phyloP scores from a whole-genome alignment of 306 rosid genomes.

The Spatholobus suberectus region DNA sequence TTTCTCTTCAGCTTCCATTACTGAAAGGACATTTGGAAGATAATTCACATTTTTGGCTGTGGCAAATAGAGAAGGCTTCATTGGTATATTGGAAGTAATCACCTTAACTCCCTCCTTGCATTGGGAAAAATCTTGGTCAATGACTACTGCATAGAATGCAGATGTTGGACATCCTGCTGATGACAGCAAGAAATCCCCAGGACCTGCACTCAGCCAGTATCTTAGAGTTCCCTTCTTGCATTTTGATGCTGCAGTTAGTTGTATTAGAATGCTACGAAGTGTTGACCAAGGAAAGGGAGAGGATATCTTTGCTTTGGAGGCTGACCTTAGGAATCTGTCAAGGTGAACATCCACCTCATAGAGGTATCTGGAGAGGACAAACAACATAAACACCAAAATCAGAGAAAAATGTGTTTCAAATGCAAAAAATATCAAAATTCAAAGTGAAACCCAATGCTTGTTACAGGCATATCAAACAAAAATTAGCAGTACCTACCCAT shows the following conservation, averaged over 20 bases:
- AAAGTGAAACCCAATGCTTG: conserved; percentile 14
- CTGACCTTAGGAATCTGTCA: conserved; percentile 80
- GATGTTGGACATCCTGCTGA: conserved; percentile 62
- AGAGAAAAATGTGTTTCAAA: background rate
- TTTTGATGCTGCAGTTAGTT: conserved; percentile 71
- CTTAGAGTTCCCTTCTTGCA: conserved; percentile 80
- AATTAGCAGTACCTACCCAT: conserved; percentile 61
- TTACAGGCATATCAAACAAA: background rate
- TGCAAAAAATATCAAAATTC: background rate
- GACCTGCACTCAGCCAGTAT: conserved; percentile 94
- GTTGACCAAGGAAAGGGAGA: conserved; percentile 66
- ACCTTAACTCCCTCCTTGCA: conserved; percentile 85
- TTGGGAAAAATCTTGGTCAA: conserved; percentile 63
- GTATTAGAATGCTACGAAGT: conserved; percentile 82
- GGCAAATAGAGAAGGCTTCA: conserved; percentile 76
- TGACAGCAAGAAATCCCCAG: conserved; percentile 85
- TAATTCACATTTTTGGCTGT: conserved; percentile 87
- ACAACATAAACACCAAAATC: conserved; percentile 18
- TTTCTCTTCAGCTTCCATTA: conserved; percentile 87
- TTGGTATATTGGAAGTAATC: conserved; percentile 75
- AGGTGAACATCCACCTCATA: conserved; percentile 87
- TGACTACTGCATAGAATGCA: conserved; percentile 91
- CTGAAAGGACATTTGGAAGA: conserved; percentile 84
- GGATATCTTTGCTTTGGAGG: conserved; percentile 74
- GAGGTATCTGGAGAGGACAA: conserved; percentile 57